A percentile compares a stretch with the other conserved stretches of the same genome.
Conservation (phyloP, 169 alveolate genomes). For the Plasmodium gallinaceum region DNA sequence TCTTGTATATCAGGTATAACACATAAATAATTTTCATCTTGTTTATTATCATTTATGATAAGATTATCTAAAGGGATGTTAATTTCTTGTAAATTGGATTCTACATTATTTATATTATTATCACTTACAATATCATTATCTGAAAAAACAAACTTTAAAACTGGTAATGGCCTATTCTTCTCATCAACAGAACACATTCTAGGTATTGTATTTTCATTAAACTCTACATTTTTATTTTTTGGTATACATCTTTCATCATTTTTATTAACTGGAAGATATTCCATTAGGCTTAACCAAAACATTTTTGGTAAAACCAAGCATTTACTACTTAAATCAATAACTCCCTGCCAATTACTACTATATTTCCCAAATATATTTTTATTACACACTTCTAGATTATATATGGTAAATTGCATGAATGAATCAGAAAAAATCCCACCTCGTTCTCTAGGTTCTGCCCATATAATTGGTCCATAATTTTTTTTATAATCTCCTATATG, state of each 20-base stretch:
- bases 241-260: slow-evolving; percentile 72
- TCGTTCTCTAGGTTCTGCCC: slow-evolving; percentile 85
- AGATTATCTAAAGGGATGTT: slow-evolving; percentile 78
- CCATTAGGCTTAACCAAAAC: slow-evolving; percentile 86
- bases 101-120: slow-evolving; percentile 58
- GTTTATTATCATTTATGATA: slow-evolving; percentile 60
- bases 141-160: slow-evolving; percentile 22
- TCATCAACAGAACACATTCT: slow-evolving; percentile 78
- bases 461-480: slow-evolving; percentile 58
- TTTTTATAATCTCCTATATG: slow-evolving; percentile 74
- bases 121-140: slow-evolving; percentile 78
- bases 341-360: slow-evolving; percentile 84
- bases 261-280: slow-evolving; percentile 81
- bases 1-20: slow-evolving; percentile 80
- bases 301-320: slow-evolving; percentile 84
- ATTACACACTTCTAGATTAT: slow-evolving; percentile 81
- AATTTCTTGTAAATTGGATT: slow-evolving; percentile 52
- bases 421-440: slow-evolving; percentile 86
- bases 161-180: slow-evolving; percentile 64
- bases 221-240: background rate
- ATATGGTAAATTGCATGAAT: slow-evolving; percentile 80
- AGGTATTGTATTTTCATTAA: slow-evolving; percentile 4
- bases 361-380: slow-evolving; percentile 82
- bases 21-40: slow-evolving; percentile 69
- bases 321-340: slow-evolving; percentile 80